Evolutionary conservation across 306 rosid genomes (phyloP), one percentile per base, ranked within the genome.

Genomic region (Ziziphus jujuba): DNA sequence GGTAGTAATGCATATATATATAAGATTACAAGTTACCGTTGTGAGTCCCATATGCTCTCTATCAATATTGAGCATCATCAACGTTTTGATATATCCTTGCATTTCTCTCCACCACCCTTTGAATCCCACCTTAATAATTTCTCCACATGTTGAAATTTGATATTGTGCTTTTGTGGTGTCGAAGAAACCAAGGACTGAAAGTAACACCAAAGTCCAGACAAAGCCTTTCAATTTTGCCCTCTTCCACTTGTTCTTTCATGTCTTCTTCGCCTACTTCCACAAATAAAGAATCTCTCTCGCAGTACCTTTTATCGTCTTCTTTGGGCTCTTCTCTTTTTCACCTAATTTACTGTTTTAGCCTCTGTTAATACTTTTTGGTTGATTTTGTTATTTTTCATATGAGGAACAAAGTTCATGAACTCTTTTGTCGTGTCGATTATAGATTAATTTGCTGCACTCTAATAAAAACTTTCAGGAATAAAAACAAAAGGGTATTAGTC

Each of bases 231-330:
- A 10, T 53, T 22, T 13, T 5, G 5, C 16, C 25, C 24, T 5
- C 25, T 19, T 31, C 57, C 57, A 53, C 57, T 53, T 53, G 57
- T 19, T 53, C 24, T 53, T 53, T 24, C 57, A 22, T 21, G 57
- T 21, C 57, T 53, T 53, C 28, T 53, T 53, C 57, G 10, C 21
- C 9, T 53, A 20, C 33, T 53, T 53, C 57, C 31, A 53, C 57
- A 53, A 53, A 19, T 19, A 53, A 4, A 52, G 20, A 24, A 24
- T n/a, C 24, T 22, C 57, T 24, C 4, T 5, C 25, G 2, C 16
- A 53, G 6, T 5, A 21, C 7, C 12, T 24, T 31, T 34, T 24
- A 56, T 3, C 35, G 3, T 25, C 24, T 12, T 56, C 21, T 56
- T 33, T 23, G 33, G 33, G 4, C 17, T 22, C 23, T 5, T 55